Percentiles rank a stretch among this genome's conserved stretches.
Conservation (phyloP, 345 rosid species). For the Cardamine chenopodiifolia region DNA sequence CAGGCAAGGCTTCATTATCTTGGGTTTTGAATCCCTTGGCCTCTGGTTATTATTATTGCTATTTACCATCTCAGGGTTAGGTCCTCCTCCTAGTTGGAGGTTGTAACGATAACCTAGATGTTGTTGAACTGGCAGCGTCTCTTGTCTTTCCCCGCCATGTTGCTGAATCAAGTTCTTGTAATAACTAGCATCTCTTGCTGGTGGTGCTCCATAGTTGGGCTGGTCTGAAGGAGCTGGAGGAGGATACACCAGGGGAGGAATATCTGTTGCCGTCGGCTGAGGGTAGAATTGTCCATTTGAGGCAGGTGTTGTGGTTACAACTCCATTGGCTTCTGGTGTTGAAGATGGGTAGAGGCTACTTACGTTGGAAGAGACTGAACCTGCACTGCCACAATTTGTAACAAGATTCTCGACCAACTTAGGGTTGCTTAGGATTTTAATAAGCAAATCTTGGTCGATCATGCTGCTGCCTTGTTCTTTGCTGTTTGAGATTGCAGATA, state of each 20-base stretch:
- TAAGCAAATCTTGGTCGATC: slow-evolving; percentile 80
- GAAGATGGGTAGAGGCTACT: slow-evolving; percentile 40
- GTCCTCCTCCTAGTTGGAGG: slow-evolving; percentile 46
- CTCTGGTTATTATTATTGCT: slow-evolving; percentile 54
- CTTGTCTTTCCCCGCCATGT: slow-evolving; percentile 94
- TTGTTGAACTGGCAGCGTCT: slow-evolving; percentile 50
- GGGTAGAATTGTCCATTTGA: slow-evolving; percentile 57
- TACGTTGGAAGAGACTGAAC: slow-evolving; percentile 48
- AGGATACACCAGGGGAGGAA: slow-evolving; percentile 42
- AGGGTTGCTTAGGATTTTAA: slow-evolving; percentile 80
- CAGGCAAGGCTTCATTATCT: slow-evolving; percentile 87
- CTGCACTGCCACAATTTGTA: slow-evolving; percentile 51
- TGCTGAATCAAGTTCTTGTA: slow-evolving; percentile 96
- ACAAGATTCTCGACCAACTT: slow-evolving; percentile 74
- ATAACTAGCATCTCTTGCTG: slow-evolving; percentile 70
- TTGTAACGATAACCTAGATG: slow-evolving; percentile 47
- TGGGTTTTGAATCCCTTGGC: slow-evolving; percentile 54
- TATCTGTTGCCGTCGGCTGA: slow-evolving; percentile 44
- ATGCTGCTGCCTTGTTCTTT: slow-evolving; percentile 57
- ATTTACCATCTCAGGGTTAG: slow-evolving; percentile 54
- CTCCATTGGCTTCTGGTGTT: slow-evolving; percentile 44
- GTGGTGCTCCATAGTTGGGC: slow-evolving; percentile 50
- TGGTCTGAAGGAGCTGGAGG: slow-evolving; percentile 46
- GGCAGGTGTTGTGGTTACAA: slow-evolving; percentile 47
- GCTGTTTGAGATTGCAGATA: slow-evolving; percentile 65